Percentiles rank a stretch among this genome's conserved stretches.
These are phyloP conservation scores for Colletotrichum sp. DNA, from an alignment of 2,329 filamentous ascomycete genomes.

Conservation along the genomic window DNA sequence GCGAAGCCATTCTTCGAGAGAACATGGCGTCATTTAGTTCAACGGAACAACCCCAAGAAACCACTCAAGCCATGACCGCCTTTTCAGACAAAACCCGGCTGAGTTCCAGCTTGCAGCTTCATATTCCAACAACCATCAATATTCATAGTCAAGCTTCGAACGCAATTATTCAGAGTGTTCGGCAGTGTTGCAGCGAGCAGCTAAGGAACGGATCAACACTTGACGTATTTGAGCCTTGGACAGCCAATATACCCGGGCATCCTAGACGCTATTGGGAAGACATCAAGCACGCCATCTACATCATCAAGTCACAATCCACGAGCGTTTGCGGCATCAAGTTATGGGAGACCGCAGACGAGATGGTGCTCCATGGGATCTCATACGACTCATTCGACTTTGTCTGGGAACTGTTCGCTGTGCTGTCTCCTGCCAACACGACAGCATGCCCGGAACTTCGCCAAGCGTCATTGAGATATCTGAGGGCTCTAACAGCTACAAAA, in stretches of 20 bases:
- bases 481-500: not conserved
- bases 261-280: not conserved
- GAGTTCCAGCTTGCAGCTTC: accelerated
- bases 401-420: not conserved
- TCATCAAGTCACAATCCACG: not conserved
- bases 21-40: not conserved
- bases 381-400: not conserved
- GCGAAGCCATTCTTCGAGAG: not conserved
- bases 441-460: not conserved
- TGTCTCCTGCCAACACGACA: not conserved
- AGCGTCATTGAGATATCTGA: not conserved
- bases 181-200: not conserved
- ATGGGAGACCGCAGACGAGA: not conserved
- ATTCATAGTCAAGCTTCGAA: not conserved
- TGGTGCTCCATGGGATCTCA: not conserved
- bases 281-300: not conserved
- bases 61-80: not conserved
- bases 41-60: not conserved
- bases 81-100: not conserved
- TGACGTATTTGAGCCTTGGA: not conserved
- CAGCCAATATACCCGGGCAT: accelerated
- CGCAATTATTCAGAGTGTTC: not conserved
- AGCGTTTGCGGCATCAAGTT: not conserved
- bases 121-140: accelerated
- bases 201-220: accelerated